These are phyloP conservation scores for Yarrowia keelungensis DNA, from an alignment of 805 yeast genomes.

Conservation along the genomic window DNA sequence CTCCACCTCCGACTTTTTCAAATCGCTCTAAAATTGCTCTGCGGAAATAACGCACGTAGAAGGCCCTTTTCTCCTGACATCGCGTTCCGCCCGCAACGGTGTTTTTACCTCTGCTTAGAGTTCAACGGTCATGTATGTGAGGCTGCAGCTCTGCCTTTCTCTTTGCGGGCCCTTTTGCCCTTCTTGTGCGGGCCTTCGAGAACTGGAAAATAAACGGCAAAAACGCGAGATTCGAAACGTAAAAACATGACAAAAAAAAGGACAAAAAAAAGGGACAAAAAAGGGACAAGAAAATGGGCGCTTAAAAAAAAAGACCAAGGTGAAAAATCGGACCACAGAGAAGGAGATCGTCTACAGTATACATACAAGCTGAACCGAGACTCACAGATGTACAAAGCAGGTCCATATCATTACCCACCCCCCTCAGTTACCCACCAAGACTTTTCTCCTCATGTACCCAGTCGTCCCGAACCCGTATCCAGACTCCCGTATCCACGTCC, in stretches of 20 bases:
- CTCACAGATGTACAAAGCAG: no score
- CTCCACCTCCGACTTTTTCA: neutral
- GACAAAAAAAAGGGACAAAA: neutral
- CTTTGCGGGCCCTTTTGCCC: neutral
- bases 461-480: no score
- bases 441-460: no score
- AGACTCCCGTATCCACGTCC: no score
- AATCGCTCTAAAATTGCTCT: neutral
- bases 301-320: neutral
- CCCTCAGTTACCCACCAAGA: no score
- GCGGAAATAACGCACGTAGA: neutral
- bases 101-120: constrained; percentile 8
- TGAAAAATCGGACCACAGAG: no score
- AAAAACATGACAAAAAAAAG: neutral
- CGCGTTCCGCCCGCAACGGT: neutral
- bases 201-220: neutral
- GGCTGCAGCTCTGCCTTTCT: neutral
- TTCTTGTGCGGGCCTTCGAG: neutral
- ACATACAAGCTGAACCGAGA: no score
- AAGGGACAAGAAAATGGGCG: neutral
- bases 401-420: no score
- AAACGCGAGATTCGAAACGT: neutral
- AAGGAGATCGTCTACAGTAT: no score
- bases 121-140: constrained; percentile 19
- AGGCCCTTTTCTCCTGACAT: neutral